Evolutionary conservation across 129 eudicot species (phyloP).

Genomic region (Tanacetum coccineum): DNA sequence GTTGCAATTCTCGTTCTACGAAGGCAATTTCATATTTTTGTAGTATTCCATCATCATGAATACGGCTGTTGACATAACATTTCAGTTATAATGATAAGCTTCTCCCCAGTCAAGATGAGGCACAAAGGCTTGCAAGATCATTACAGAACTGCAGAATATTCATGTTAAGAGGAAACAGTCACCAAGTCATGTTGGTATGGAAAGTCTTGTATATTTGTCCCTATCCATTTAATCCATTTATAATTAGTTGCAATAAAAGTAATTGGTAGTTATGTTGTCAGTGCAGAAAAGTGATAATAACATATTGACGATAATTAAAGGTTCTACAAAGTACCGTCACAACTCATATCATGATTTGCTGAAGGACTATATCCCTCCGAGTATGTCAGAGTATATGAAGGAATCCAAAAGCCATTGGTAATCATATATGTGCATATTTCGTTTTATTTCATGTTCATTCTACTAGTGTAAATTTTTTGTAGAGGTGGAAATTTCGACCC

Average conservation of each 20-base stretch:
- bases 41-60: background rate
- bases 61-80: conserved; percentile 8
- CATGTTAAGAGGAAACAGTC: conserved; percentile 54
- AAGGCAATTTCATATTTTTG: background rate
- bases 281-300: conserved; percentile 75
- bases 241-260: background rate
- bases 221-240: background rate
- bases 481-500: background rate
- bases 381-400: conserved; percentile 60
- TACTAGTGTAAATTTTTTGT: too few relatives aligned
- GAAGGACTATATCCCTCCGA: conserved; percentile 70
- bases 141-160: conserved; percentile 53
- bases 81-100: conserved; percentile 66
- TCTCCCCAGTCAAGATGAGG: conserved; percentile 74
- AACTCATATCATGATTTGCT: conserved; percentile 51
- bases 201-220: background rate
- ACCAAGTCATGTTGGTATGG: conserved; percentile 75
- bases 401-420: conserved; percentile 37
- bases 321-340: conserved; percentile 54
- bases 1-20: too few relatives aligned
- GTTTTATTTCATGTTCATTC: background rate
- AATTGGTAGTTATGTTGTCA: conserved; percentile 1
- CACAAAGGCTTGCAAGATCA: conserved; percentile 46
- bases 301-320: conserved; percentile 64
- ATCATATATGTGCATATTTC: background rate